Base-by-base conservation (phyloP, 192 early-diverging fungal species). In the Mortierella antarctica region DNA sequence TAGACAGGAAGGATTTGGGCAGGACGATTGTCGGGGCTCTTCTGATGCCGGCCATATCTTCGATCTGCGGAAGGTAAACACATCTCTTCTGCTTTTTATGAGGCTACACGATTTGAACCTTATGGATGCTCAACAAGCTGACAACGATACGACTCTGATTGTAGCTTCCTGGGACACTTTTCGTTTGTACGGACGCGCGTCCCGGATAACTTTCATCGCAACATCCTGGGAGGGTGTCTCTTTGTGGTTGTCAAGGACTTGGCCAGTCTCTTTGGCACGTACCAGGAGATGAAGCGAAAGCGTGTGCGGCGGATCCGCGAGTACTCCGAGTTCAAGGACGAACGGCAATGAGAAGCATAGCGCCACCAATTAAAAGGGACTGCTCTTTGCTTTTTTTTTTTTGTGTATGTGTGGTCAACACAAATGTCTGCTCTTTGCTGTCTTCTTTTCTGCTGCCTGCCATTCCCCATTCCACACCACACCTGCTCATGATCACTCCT, bases 401-500 rank as follows among this genome's bases (percentile, higher is more conserved):
- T 42, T 63, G n/a, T n/a, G n/a, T n/a, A n/a, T 63, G 44, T 47
- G 45, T 7, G n/a, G 21, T 12, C n/a, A 10, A 15, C 62, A 31
- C 31, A 31, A 31, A 31, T 31, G 31, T 31, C 31, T 31, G 31
- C 31, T 31, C 1, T 31, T 3, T 17, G 23, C 49, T 51, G 23
- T 62, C 41, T 10, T 15, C 45, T 14, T 21, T 62, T 11, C 9
- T 7, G 11, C 31, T 51, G 46, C 20, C 10, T 31, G 13, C 46
- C 49, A 52, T 39, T 60, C 60, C 2, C 47, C 14, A 18, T 41
- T 45, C 14, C 9, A 47, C 39, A 21, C 42, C 20, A n/a, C 18
- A 10, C 10, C 5, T 21, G 57, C 67, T n/a, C 44, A 99, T 99
- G 97, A 90, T 98, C 62, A 97, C 96, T n/a, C 96, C 97, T 7